phyloP scores from a whole-genome alignment of 257 asterid species.

The Plantago elongata region DNA sequence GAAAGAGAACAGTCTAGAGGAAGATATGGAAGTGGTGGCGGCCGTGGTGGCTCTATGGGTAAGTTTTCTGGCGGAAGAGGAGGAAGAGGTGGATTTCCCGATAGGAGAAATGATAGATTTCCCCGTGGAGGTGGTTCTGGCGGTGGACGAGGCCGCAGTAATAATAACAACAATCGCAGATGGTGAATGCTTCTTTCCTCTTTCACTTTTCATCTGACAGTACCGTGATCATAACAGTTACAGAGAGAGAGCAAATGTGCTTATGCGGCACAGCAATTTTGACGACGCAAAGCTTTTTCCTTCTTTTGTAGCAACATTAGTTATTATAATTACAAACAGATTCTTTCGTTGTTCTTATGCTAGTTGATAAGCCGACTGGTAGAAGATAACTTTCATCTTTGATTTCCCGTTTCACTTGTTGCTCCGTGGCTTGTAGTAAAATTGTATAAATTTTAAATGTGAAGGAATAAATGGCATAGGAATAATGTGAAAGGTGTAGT shows the following conservation, averaged over 20 bases:
- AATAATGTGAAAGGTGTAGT: no score
- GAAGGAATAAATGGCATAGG: no score
- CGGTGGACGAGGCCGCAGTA: slow-evolving; percentile 25
- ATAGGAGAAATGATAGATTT: slow-evolving; percentile 12
- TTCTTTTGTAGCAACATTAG: background rate
- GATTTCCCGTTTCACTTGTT: no score
- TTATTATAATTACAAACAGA: background rate
- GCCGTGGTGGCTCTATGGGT: slow-evolving; percentile 30
- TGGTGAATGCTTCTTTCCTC: slow-evolving; percentile 39
- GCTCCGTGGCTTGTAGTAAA: background rate
- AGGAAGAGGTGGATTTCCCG: slow-evolving; percentile 19
- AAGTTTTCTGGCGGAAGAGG: slow-evolving; percentile 34
- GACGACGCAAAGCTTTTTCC: background rate
- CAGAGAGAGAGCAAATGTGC: slow-evolving; percentile 10
- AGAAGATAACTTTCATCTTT: no score
- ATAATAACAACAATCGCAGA: slow-evolving; percentile 30
- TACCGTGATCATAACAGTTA: background rate
- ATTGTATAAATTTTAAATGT: no score
- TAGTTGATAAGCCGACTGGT: no score
- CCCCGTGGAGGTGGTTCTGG: slow-evolving; percentile 1
- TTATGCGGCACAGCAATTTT: slow-evolving; percentile 27
- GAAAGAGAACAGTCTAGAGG: slow-evolving; percentile 56
- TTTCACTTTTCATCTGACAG: no score
- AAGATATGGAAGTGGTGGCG: slow-evolving; percentile 61
- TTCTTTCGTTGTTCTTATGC: no score